Conservation (phyloP, 164 flowering plant genomes). For the Stephania japonica region DNA sequence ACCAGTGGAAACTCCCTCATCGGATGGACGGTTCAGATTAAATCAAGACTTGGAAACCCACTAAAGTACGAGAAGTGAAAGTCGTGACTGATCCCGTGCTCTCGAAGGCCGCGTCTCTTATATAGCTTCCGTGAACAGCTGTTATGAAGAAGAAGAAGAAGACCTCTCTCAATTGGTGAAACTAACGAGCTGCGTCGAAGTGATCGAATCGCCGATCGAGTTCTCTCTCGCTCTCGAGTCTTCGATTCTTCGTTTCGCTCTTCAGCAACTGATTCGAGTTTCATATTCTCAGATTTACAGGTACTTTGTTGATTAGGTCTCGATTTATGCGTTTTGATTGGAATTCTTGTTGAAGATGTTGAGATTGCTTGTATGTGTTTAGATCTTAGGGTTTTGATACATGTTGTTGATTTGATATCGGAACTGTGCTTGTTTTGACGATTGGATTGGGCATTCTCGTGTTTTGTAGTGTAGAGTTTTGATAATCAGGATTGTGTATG, state of each 20-base stretch:
- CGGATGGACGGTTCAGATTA: not conserved
- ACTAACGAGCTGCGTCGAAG: not conserved
- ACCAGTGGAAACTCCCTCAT: not conserved
- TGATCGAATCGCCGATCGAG: not conserved
- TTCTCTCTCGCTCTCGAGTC: not conserved
- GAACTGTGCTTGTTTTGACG: not conserved
- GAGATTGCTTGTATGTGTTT: not conserved
- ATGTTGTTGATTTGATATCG: not conserved
- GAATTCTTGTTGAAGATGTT: no score
- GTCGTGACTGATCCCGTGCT: not conserved
- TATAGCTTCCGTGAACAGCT: not conserved
- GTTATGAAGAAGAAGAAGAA: not conserved
- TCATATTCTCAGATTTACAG: not conserved
- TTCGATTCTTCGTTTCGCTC: not conserved
- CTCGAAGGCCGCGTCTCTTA: not conserved
- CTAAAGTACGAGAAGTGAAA: not conserved
- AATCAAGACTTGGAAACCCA: not conserved
- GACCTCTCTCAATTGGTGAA: not conserved
- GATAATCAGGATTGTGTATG: not conserved
- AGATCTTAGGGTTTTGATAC: slow-evolving; percentile 11
- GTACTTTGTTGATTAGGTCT: slow-evolving; percentile 1
- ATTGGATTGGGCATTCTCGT: not conserved
- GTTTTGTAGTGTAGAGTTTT: not conserved
- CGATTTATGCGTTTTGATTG: not conserved
- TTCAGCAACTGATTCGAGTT: not conserved